phyloP scores from a whole-genome alignment of 257 asterid genomes.

The Nyctanthes arbortristis region DNA sequence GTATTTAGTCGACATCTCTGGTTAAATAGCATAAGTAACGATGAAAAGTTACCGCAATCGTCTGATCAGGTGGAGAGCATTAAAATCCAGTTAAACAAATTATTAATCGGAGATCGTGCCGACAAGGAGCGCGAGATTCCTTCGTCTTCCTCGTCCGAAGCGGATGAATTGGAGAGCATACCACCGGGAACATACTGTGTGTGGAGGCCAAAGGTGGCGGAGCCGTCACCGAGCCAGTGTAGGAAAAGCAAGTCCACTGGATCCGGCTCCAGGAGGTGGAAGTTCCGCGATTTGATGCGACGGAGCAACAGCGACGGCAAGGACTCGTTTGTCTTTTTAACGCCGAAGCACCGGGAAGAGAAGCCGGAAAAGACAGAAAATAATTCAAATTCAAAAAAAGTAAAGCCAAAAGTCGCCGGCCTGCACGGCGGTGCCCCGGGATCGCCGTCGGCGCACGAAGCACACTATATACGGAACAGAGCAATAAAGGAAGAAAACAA shows the following conservation, averaged over 20 bases:
- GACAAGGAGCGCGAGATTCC: slow-evolving; percentile 31
- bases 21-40: slow-evolving; percentile 10
- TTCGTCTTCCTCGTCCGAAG: slow-evolving; percentile 64
- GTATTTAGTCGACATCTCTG: slow-evolving; percentile 37
- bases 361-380: slow-evolving; percentile 25
- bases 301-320: slow-evolving; percentile 90
- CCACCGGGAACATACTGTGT: slow-evolving; percentile 70
- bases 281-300: slow-evolving; percentile 60
- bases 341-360: slow-evolving; percentile 46
- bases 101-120: slow-evolving; percentile 30
- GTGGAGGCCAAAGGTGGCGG: slow-evolving; percentile 63
- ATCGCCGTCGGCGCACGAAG: slow-evolving; percentile 67
- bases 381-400: slow-evolving; percentile 26
- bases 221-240: slow-evolving; percentile 50
- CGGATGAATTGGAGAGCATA: slow-evolving; percentile 60
- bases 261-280: slow-evolving; percentile 78
- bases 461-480: slow-evolving; percentile 52
- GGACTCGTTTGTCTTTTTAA: slow-evolving; percentile 62
- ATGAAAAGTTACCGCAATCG: background rate
- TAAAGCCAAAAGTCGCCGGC: slow-evolving; percentile 30
- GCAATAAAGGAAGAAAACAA: slow-evolving; percentile 47
- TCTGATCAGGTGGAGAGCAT: slow-evolving; percentile 9
- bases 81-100: slow-evolving; percentile 27
- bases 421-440: slow-evolving; percentile 8
- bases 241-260: slow-evolving; percentile 90